These are phyloP conservation scores for Lumnitzera racemosa DNA, from an alignment of 345 rosid genomes.

Conservation along the genomic window DNA sequence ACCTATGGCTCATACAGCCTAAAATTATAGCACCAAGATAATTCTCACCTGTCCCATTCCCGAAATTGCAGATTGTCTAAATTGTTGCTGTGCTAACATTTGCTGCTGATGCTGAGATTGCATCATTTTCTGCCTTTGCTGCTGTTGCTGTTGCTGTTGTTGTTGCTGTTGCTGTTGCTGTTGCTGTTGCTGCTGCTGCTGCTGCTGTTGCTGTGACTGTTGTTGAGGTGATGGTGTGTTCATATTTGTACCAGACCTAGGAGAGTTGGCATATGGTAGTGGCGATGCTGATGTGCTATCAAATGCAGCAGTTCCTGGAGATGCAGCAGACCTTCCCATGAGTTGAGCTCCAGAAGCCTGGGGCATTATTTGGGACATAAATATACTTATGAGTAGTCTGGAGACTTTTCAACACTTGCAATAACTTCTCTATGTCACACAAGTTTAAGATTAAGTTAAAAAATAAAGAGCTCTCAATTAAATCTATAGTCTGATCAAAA, in stretches of 20 bases:
- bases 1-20: too few relatives aligned
- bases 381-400: too few relatives aligned
- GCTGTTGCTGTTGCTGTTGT: constrained; percentile 33
- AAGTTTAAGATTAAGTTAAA: background rate
- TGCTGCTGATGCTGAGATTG: constrained; percentile 70
- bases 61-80: constrained; percentile 68
- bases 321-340: constrained; percentile 81
- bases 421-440: too few relatives aligned
- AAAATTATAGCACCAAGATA: constrained; percentile 6
- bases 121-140: constrained; percentile 70
- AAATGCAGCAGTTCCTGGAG: constrained; percentile 62
- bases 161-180: constrained; percentile 67
- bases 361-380: too few relatives aligned
- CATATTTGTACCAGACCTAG: constrained; percentile 68
- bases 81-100: constrained; percentile 67
- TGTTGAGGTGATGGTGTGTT: constrained; percentile 89
- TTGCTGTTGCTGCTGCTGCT: constrained; percentile 42
- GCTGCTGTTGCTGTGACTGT: constrained; percentile 57
- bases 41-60: constrained; percentile 60
- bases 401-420: too few relatives aligned
- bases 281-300: constrained; percentile 80
- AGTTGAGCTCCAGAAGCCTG: constrained; percentile 72
- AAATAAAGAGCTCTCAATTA: background rate
- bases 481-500: background rate
- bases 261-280: constrained; percentile 81